Evolutionary conservation across 805 yeast genomes (phyloP).

Genomic region (Wickerhamiella alocasiicola): DNA sequence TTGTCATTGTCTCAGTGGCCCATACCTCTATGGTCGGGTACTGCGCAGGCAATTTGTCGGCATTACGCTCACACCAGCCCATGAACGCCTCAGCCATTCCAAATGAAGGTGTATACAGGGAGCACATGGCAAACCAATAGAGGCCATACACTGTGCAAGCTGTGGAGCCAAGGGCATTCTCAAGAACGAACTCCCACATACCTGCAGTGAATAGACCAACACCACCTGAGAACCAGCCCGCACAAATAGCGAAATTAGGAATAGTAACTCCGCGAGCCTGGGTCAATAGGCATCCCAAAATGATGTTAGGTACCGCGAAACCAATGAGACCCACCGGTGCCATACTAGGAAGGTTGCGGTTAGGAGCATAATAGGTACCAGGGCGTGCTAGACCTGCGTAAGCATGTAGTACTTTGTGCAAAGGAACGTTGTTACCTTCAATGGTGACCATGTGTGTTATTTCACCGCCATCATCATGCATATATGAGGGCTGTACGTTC

Average conservation of each 20-base stretch:
- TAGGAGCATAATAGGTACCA: conserved; percentile 33
- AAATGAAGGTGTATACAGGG: conserved; percentile 40
- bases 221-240: conserved; percentile 56
- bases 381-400: conserved; percentile 48
- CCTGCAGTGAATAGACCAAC: conserved; percentile 51
- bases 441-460: background rate
- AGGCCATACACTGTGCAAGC: conserved; percentile 37
- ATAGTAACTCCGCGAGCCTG: conserved; percentile 45
- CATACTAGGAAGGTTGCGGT: conserved; percentile 44
- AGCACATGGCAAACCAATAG: conserved; percentile 56
- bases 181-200: conserved; percentile 53
- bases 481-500: too few species aligned
- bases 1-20: conserved; percentile 25
- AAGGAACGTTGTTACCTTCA: conserved; percentile 28
- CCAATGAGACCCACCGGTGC: conserved; percentile 52
- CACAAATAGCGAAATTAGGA: conserved; percentile 45
- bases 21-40: conserved; percentile 22
- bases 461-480: background rate
- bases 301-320: conserved; percentile 51
- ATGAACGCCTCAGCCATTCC: conserved; percentile 30
- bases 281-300: conserved; percentile 40
- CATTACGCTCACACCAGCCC: background rate
- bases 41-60: conserved; percentile 1
- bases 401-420: conserved; percentile 47
- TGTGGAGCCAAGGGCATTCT: conserved; percentile 55